Base-by-base conservation (phyloP, 2,329 filamentous ascomycete genomes). In the Didymella pomorum region DNA sequence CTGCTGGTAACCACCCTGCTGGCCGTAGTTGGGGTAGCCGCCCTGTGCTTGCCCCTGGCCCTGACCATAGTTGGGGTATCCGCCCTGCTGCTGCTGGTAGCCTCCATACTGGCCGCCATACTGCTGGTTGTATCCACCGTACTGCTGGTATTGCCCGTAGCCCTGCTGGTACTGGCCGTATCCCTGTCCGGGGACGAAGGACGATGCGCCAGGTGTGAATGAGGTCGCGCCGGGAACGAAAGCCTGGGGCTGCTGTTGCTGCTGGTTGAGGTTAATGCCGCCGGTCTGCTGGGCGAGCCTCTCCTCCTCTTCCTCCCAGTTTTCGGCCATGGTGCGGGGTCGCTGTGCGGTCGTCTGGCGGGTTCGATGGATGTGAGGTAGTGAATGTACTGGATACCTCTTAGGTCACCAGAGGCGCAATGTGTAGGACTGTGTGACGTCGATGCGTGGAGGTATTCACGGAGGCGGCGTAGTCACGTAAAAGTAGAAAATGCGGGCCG, bases 261-360 rank as follows among this genome's bases (percentile, higher is more conserved):
- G 49, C 41, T 54, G 44, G 56, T 72, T 69, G 29, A 75, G 66
- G 59, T 74, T 75, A 51, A 76, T 64, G 61, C 69, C 69, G 69
- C 72, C 72, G 11, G 70, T 63, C 82, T 93, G 91, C 71, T 88
- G 87, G 62, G 91, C 86, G 78, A 96, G 87, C 76, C 91, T 79
- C 65, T 86, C 89, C 71, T 93, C 89, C 82, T 96, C 92, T 81
- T 98, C 93, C 91, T 95, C 98, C 63, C 93, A 97, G 79, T 92
- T 90, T 78, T 93, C 88, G 71, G 93, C 90, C 93, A 97, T 97
- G 52, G 56, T 60, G 63, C 66, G 64, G 53, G 67, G 65, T 57
- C 50, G 52, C 51, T 52, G 56, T 41, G 52, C 49, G 53, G 28
- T 41, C 54, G 51, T 48, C 23, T 52, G 49, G 52, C 41, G 53